Base-by-base conservation (phyloP, 805 yeast species). In the Wickerhamomyces tratensis region DNA sequence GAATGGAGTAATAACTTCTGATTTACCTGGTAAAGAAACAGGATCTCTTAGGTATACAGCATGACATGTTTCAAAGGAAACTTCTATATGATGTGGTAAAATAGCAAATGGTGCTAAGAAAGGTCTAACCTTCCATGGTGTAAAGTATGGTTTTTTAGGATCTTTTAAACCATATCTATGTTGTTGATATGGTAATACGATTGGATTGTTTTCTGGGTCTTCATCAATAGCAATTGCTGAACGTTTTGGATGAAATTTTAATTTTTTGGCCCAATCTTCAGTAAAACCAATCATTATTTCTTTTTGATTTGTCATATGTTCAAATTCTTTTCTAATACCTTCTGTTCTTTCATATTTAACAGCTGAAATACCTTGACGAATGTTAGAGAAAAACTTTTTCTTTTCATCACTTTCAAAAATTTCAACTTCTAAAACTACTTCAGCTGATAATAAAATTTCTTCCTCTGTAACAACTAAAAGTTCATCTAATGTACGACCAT, bases 1-100 rank as follows among this genome's bases (percentile, higher is more conserved):
- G 63, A 82, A 86, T 42, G 98, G 98, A 43, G 96, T 71, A 48
- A 93, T 85, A 46, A 93, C 95, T 69, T 93, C 98, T 31, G 96
- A 84, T 58, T 86, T 89, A 44, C 96, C 97, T 7, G 97, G 96
- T 62, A 97, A 78, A 12, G 97, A 95, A 40, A 93, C 88, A 13
- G 98, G 98, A 62, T 93, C 95, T 65, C 97, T 82, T 62, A 93
- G 66, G 63, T 91, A 93, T n/a, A 93, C 84, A 6, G 96, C 97
- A 61, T 89, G 96, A 61, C 98, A 91, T 6, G 97, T 87, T 48
- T 76, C 75, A 63, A 86, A 91, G 25, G 95, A 85, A 38, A 93
- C 68, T 66, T 93, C 98, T 42, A 93, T 68, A 63, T 93, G 98
- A 48, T 85, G 81, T 29, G 98, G 98, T 55, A 86, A 72, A 46